Conservation (phyloP, 176 grass and related monocot species). For the Saccharum officinarum region DNA sequence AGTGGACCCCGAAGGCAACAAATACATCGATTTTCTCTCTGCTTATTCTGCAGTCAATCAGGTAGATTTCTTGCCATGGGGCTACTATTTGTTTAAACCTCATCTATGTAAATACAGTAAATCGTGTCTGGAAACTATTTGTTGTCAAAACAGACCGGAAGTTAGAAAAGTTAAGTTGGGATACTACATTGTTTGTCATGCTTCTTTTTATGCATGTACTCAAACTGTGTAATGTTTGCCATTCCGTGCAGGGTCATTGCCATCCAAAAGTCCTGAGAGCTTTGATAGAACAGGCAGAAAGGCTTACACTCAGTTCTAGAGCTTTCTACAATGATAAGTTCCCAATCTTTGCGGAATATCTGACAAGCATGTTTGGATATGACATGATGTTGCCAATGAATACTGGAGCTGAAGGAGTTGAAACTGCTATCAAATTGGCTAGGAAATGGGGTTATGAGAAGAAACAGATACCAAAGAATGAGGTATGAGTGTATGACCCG, state of each 20-base stretch:
- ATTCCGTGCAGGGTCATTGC: slow-evolving; percentile 73
- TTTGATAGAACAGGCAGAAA: slow-evolving; percentile 79
- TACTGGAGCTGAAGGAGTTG: slow-evolving; percentile 96
- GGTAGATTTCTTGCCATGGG: slow-evolving; percentile 30
- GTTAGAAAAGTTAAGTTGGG: neutral
- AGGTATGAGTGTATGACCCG: slow-evolving; percentile 40
- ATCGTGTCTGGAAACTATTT: neutral
- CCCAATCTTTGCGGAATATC: slow-evolving; percentile 75
- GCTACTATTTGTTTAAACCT: neutral
- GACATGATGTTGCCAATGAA: slow-evolving; percentile 99
- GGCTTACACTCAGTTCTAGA: slow-evolving; percentile 93
- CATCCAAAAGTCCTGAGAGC: slow-evolving; percentile 87
- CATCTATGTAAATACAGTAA: neutral
- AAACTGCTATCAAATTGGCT: slow-evolving; percentile 93
- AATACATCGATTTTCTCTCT: slow-evolving; percentile 94
- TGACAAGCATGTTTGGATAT: slow-evolving; percentile 88
- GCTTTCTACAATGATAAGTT: slow-evolving; percentile 96
- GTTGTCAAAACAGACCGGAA: neutral
- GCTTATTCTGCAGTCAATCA: slow-evolving; percentile 98
- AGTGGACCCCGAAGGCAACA: slow-evolving; percentile 96
- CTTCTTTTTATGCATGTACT: neutral
- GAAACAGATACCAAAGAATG: slow-evolving; percentile 79
- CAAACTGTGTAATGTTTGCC: neutral
- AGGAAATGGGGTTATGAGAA: slow-evolving; percentile 98
- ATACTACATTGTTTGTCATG: neutral